These are phyloP conservation scores for Urostyla sp. DNA, from an alignment of 73 alveolate genomes.

Conservation along the genomic window DNA sequence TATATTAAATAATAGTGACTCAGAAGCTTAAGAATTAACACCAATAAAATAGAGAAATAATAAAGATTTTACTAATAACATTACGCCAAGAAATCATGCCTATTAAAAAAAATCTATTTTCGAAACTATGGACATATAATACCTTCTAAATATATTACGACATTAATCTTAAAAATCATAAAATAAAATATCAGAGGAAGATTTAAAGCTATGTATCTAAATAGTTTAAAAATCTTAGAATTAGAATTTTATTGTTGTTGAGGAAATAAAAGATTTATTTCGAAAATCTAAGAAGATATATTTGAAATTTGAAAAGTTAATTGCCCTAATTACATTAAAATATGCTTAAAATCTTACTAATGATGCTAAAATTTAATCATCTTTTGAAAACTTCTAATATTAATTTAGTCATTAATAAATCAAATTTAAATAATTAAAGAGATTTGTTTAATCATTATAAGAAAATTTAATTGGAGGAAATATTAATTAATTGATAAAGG, in stretches of 20 bases:
- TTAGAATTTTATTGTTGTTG: not conserved
- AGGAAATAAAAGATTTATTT: not conserved
- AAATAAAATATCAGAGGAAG: constrained; percentile 27
- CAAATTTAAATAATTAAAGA: not conserved
- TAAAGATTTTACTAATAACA: not conserved
- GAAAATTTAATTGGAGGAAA: too few species aligned
- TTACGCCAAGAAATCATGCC: not conserved
- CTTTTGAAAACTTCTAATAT: not conserved
- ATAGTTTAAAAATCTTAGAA: constrained; percentile 2
- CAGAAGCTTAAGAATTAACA: constrained; percentile 6
- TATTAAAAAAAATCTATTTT: not conserved
- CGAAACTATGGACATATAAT: not conserved
- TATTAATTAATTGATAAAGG: too few species aligned
- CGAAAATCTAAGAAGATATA: not conserved
- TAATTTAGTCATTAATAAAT: not conserved
- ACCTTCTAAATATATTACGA: constrained; percentile 7
- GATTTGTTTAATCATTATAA: constrained; percentile 10
- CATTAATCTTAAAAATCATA: constrained; percentile 21
- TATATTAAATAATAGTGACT: not conserved
- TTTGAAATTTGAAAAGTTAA: constrained; percentile 6
- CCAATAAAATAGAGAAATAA: constrained; percentile 2
- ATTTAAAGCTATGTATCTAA: not conserved
- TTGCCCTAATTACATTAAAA: constrained; percentile 19
- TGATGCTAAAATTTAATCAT: not conserved
- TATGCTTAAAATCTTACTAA: not conserved